These are phyloP conservation scores for Zymoseptoria ardabiliae DNA, from an alignment of 2,329 filamentous ascomycete genomes.

Conservation along the genomic window DNA sequence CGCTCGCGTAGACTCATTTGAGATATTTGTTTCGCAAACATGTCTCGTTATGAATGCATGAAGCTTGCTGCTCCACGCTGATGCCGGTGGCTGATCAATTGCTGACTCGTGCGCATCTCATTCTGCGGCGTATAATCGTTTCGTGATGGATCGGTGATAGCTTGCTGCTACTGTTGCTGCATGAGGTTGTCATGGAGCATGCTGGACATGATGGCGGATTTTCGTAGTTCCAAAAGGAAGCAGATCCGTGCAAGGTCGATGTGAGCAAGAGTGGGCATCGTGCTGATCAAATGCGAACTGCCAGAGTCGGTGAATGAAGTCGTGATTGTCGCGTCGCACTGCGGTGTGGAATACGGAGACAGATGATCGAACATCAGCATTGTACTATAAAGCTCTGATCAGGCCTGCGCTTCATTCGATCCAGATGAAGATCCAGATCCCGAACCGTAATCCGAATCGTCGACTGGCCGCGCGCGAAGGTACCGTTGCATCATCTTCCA, in stretches of 20 bases:
- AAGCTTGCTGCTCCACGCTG: background rate
- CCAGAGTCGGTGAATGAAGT: background rate
- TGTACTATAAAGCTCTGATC: too few relatives aligned
- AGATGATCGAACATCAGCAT: background rate
- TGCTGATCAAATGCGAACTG: background rate
- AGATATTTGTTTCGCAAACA: background rate
- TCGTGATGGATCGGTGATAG: background rate
- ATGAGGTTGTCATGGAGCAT: background rate
- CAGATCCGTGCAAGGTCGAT: background rate
- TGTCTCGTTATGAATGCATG: background rate
- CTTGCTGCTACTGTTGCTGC: background rate
- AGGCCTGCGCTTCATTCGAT: too few relatives aligned
- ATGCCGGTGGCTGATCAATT: background rate
- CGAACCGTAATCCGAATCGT: background rate
- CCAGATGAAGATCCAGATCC: background rate
- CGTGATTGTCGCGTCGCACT: background rate
- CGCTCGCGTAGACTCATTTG: background rate
- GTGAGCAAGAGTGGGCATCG: too few relatives aligned
- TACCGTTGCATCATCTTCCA: background rate
- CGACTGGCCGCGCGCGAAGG: background rate
- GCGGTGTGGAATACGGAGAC: background rate
- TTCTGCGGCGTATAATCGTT: background rate
- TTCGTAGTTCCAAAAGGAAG: too few relatives aligned
- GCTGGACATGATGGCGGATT: background rate
- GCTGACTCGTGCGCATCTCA: background rate